Evolutionary conservation across 1,284 basidiomycete genomes (phyloP), one percentile per base, ranked within the genome.

Genomic region (Apiotrichum gracile): DNA sequence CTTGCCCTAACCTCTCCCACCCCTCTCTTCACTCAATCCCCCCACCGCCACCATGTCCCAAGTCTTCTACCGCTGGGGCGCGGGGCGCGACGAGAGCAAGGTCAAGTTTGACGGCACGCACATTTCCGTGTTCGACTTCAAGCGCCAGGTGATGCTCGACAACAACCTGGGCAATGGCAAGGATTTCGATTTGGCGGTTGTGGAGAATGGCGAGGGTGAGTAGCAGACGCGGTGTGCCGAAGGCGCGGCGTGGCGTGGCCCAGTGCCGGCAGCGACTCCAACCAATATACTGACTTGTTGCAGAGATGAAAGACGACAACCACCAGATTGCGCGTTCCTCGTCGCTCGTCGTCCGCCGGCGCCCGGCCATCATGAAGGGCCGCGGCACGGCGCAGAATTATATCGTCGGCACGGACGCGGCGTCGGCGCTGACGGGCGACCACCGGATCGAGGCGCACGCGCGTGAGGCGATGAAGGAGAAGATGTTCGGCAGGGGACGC

Each of bases 21-120:
- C 7, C n/a, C 17, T 19, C 37, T 5, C n/a, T 1, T n/a, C 8
- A 38, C 10, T 5, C 5, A n/a, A 21, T 16, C 7, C 33, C 13
- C 13, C 10, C 19, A 3, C 37, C 17, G 17, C 37, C 5, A 38
- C 19, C 19, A 94, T 93, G 91, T 92, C 90, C 67, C 91, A 87
- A 74, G 91, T 98, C 69, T 97, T 96, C 79, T 98, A 97, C 84
- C 90, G 88, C 77, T 98, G 97, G 85, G 90, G 86, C 74, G 93
- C 92, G 61, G 88, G 91, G 73, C 88, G 83, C 79, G 87, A 91
- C 77, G 92, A 97, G 77, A 92, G 91, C 58, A 82, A 91, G 71
- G 85, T 97, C 75, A 87, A 90, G 54, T 97, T 99, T 78, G 94
- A 98, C 73, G 94, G 94, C 67, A 97, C 94, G 60, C 91, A 91